phyloP scores from a whole-genome alignment of 2,329 filamentous ascomycete genomes.

The Tolypocladium guangdongense region DNA sequence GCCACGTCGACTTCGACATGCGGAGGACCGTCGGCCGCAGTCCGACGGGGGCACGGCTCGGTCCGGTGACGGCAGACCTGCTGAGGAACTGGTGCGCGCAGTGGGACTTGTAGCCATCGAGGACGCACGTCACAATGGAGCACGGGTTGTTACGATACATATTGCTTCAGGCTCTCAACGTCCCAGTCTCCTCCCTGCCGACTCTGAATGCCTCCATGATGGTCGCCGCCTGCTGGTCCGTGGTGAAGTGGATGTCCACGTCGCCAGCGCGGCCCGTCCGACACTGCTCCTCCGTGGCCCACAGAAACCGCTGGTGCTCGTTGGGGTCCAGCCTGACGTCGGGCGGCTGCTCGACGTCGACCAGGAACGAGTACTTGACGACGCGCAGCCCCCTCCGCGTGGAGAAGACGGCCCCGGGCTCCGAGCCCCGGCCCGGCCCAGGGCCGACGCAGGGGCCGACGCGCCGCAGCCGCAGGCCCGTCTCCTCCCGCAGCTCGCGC shows the following conservation, averaged over 20 bases:
- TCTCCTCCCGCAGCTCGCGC: conserved; percentile 32
- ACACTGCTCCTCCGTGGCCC: conserved; percentile 19
- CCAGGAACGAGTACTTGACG: conserved; percentile 6
- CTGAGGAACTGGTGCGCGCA: conserved; percentile 38
- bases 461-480: conserved; percentile 18
- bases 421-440: background rate
- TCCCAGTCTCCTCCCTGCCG: background rate
- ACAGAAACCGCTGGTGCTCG: conserved; percentile 20
- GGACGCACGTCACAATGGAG: too few relatives aligned
- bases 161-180: background rate
- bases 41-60: conserved; percentile 27
- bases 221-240: conserved; percentile 5
- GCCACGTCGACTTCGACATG: conserved; percentile 27
- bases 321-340: conserved; percentile 16
- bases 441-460: conserved; percentile 8
- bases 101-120: conserved; percentile 23
- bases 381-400: background rate
- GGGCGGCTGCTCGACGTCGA: conserved; percentile 8
- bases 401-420: background rate
- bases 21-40: conserved; percentile 27
- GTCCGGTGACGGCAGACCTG: conserved; percentile 29
- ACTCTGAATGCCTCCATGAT: conserved; percentile 12
- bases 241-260: conserved; percentile 10
- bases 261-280: conserved; percentile 7
- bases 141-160: too few relatives aligned